phyloP scores from a whole-genome alignment of 2,329 filamentous ascomycete species.

The Aspergillus sp. region DNA sequence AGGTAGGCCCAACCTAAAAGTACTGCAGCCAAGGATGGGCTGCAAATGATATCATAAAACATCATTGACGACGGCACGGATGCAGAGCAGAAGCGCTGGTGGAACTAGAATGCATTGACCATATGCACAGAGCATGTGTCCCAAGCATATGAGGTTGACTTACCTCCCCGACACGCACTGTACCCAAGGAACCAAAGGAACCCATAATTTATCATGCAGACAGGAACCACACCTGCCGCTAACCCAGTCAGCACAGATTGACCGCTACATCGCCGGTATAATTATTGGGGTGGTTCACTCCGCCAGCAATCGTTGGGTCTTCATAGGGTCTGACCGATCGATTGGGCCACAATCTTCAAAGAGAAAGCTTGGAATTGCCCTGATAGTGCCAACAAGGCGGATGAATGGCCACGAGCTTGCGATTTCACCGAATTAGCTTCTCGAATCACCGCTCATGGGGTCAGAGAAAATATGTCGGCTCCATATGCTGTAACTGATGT shows the following conservation, averaged over 20 bases:
- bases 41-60: background rate
- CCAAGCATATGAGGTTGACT: background rate
- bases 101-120: background rate
- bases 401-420: background rate
- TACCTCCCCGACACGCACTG: background rate
- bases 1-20: background rate
- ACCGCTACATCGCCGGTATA: background rate
- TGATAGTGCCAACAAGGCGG: background rate
- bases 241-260: background rate
- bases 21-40: background rate
- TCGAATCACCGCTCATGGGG: background rate
- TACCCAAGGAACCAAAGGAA: no score
- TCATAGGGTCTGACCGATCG: background rate
- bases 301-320: constrained; percentile 1
- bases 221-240: background rate
- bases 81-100: background rate
- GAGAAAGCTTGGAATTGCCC: constrained; percentile 1
- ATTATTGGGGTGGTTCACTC: background rate
- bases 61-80: background rate
- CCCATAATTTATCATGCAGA: background rate
- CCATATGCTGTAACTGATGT: background rate
- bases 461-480: background rate
- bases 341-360: constrained; percentile 7
- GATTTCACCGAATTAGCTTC: background rate
- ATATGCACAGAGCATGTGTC: background rate